Conservation (phyloP, 768 basidiomycete genomes). For the Tephrocybe rancida region DNA sequence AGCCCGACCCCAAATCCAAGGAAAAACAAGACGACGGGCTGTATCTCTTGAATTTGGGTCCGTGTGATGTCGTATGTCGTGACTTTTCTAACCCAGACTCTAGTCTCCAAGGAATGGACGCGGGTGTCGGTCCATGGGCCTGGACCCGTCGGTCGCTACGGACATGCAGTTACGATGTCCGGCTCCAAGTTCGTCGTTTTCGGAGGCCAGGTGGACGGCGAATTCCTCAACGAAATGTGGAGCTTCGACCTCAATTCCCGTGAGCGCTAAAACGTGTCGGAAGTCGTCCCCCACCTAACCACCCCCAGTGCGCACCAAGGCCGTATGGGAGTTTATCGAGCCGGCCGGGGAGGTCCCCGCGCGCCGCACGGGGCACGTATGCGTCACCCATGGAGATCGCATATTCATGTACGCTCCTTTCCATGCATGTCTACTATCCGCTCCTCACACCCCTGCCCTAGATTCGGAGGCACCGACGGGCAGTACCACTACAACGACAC, state of each 20-base stretch:
- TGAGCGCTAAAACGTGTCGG: slow-evolving; percentile 45
- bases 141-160: slow-evolving; percentile 88
- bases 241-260: slow-evolving; percentile 93
- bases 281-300: too few species aligned
- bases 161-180: slow-evolving; percentile 92
- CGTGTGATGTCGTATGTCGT: slow-evolving; percentile 32
- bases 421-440: slow-evolving; percentile 13
- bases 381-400: slow-evolving; percentile 79
- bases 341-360: slow-evolving; percentile 69
- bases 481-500: slow-evolving; percentile 99
- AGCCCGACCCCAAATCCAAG: slow-evolving; percentile 65
- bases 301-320: slow-evolving; percentile 73
- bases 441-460: slow-evolving; percentile 28
- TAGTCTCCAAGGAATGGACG: slow-evolving; percentile 96
- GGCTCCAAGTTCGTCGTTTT: slow-evolving; percentile 93
- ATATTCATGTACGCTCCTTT: slow-evolving; percentile 78
- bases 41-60: slow-evolving; percentile 93
- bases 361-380: slow-evolving; percentile 89
- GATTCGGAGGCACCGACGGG: slow-evolving; percentile 98
- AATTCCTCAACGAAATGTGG: slow-evolving; percentile 95
- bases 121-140: slow-evolving; percentile 76
- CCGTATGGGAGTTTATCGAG: slow-evolving; percentile 82
- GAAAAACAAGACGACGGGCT: slow-evolving; percentile 91
- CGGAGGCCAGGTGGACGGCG: slow-evolving; percentile 94
- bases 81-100: neutral